Conservation (phyloP, 2,329 filamentous ascomycete genomes). For the Ophiobolus disseminans region DNA sequence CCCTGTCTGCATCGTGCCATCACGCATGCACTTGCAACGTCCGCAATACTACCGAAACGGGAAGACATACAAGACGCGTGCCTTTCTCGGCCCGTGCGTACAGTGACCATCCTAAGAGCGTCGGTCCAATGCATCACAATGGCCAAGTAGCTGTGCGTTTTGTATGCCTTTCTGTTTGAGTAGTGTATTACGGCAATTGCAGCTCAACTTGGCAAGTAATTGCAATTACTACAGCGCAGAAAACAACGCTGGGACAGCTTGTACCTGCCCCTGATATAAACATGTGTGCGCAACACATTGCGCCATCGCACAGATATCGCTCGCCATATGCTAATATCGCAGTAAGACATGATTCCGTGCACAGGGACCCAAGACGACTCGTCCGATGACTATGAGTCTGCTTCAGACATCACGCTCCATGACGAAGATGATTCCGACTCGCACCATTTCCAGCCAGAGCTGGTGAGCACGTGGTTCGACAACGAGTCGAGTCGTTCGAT, state of each 20-base stretch:
- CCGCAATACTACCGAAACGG: too few relatives aligned
- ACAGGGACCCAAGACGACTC: slow-evolving; percentile 8
- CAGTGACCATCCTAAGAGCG: too few relatives aligned
- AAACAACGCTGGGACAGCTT: not conserved
- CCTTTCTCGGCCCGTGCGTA: too few relatives aligned
- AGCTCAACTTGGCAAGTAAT: not conserved
- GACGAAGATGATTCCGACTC: slow-evolving; percentile 9
- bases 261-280: not conserved
- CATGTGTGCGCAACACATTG: not conserved
- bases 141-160: too few relatives aligned
- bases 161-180: too few relatives aligned
- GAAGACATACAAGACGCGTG: too few relatives aligned
- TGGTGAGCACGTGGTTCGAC: slow-evolving; percentile 5
- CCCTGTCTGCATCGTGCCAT: not conserved
- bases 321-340: slow-evolving; percentile 7
- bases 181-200: too few relatives aligned
- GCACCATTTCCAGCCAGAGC: slow-evolving; percentile 1
- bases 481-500: not conserved
- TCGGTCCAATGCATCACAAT: too few relatives aligned
- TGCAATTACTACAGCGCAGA: too few relatives aligned
- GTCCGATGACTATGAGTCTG: slow-evolving; percentile 20
- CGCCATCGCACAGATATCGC: slow-evolving; percentile 9
- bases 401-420: slow-evolving; percentile 22
- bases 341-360: slow-evolving; percentile 7
- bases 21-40: not conserved